phyloP scores from a whole-genome alignment of 805 yeast genomes.

The Ogataea philodendri region DNA sequence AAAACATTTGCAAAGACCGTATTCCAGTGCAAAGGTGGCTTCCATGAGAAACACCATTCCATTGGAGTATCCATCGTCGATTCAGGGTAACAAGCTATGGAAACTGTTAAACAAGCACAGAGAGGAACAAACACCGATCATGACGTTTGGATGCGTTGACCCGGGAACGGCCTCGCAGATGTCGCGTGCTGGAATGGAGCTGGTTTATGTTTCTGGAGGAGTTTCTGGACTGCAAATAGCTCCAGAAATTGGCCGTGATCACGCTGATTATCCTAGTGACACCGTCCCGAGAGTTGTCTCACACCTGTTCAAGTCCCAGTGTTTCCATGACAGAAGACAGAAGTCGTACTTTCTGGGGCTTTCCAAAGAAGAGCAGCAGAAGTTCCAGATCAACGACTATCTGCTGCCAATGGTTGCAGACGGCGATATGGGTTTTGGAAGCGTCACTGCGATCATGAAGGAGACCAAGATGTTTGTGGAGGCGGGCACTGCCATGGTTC shows the following conservation, averaged over 20 bases:
- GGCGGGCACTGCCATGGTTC: slow-evolving; percentile 65
- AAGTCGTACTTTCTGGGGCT: slow-evolving; percentile 15
- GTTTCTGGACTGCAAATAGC: slow-evolving; percentile 58
- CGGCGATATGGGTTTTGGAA: slow-evolving; percentile 69
- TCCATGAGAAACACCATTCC: slow-evolving; percentile 50
- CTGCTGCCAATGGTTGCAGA: slow-evolving; percentile 63
- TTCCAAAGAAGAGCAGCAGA: slow-evolving; percentile 15
- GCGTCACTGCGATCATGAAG: slow-evolving; percentile 60
- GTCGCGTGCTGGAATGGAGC: slow-evolving; percentile 48
- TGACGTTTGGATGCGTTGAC: slow-evolving; percentile 60
- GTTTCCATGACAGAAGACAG: slow-evolving; percentile 49
- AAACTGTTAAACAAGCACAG: slow-evolving; percentile 41
- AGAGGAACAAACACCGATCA: slow-evolving; percentile 44
- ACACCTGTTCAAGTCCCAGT: slow-evolving; percentile 56
- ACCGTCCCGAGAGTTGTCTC: slow-evolving; percentile 69
- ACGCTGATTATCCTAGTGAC: slow-evolving; percentile 68
- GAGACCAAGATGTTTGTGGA: slow-evolving; percentile 65
- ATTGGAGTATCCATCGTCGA: slow-evolving; percentile 43
- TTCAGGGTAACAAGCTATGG: slow-evolving; percentile 53
- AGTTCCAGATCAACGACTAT: slow-evolving; percentile 42
- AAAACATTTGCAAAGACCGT: slow-evolving; percentile 47
- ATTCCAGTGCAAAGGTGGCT: slow-evolving; percentile 52
- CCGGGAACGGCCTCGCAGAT: slow-evolving; percentile 62
- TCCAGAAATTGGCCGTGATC: slow-evolving; percentile 63
- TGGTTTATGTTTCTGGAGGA: slow-evolving; percentile 59